Percentiles rank a stretch among this genome's conserved stretches.
phyloP scores from a whole-genome alignment of 495 filamentous ascomycete genomes.

The Hyaloscypha bicolor region DNA sequence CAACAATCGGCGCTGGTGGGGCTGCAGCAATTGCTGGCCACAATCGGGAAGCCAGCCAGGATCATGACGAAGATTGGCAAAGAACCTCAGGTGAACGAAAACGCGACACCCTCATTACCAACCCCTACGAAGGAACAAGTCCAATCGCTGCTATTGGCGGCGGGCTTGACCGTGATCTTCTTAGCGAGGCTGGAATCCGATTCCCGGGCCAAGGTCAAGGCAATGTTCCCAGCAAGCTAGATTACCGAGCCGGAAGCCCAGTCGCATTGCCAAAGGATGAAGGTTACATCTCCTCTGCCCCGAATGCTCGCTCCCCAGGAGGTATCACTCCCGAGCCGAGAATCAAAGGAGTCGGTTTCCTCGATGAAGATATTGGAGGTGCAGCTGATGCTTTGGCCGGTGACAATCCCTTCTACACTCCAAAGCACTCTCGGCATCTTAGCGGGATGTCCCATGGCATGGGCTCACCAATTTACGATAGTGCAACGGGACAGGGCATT shows the following conservation, averaged over 20 bases:
- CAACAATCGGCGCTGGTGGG: conserved; percentile 46
- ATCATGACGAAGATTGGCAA: conserved; percentile 57
- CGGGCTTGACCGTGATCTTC: conserved; percentile 50
- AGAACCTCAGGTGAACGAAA: conserved; percentile 56
- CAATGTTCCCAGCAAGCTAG: conserved; percentile 29
- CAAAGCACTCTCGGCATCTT: conserved; percentile 67
- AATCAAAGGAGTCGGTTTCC: conserved; percentile 59
- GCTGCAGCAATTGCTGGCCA: conserved; percentile 46
- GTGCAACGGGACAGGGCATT: conserved; percentile 83
- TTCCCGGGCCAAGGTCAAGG: conserved; percentile 17
- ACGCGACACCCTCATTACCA: conserved; percentile 58
- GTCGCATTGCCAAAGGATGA: conserved; percentile 69
- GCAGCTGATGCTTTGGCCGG: conserved; percentile 63
- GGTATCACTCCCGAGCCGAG: conserved; percentile 61
- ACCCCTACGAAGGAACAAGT: conserved; percentile 59
- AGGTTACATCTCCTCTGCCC: conserved; percentile 87
- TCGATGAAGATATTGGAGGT: conserved; percentile 51
- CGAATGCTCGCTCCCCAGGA: conserved; percentile 61
- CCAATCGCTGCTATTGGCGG: conserved; percentile 49
- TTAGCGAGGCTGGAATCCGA: conserved; percentile 39
- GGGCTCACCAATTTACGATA: conserved; percentile 87
- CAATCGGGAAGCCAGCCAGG: conserved; percentile 50
- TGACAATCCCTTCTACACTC: conserved; percentile 57
- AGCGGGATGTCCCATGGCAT: conserved; percentile 92
- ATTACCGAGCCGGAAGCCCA: conserved; percentile 39